phyloP scores from a whole-genome alignment of 768 basidiomycete genomes.

The Amanita jacksonii region DNA sequence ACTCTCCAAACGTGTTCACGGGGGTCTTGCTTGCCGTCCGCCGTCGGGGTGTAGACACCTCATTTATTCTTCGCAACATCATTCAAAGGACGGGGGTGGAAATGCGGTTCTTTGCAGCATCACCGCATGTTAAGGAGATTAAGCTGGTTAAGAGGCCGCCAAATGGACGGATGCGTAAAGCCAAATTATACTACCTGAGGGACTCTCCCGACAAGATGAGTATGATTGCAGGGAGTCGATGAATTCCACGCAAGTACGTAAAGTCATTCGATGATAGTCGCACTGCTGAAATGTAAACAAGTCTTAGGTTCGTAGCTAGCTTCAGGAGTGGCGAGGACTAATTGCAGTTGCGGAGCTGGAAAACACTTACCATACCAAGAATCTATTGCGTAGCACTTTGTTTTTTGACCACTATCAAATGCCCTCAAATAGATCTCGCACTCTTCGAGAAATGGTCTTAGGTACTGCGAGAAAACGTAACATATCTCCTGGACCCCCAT shows the following conservation, averaged over 20 bases:
- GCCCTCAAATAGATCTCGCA: constrained; percentile 40
- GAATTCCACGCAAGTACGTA: too few relatives aligned
- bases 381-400: not conserved
- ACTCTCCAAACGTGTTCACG: constrained; percentile 77
- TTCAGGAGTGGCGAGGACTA: too few relatives aligned
- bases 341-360: constrained; percentile 11
- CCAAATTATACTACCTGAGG: constrained; percentile 77
- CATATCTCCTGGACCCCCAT: constrained; percentile 53
- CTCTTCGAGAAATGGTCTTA: constrained; percentile 46
- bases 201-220: constrained; percentile 83
- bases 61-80: constrained; percentile 84
- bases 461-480: constrained; percentile 31
- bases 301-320: too few relatives aligned
- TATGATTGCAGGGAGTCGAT: constrained; percentile 33
- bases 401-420: constrained; percentile 14
- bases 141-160: constrained; percentile 63
- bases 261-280: too few relatives aligned
- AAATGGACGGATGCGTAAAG: constrained; percentile 56
- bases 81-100: constrained; percentile 89
- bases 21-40: constrained; percentile 82
- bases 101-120: constrained; percentile 82
- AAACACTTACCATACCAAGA: not conserved
- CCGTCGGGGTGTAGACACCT: constrained; percentile 77
- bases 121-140: constrained; percentile 83
- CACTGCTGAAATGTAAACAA: too few relatives aligned